Base-by-base conservation (phyloP, 164 flowering plant species). In the Nymphaea thermarum region DNA sequence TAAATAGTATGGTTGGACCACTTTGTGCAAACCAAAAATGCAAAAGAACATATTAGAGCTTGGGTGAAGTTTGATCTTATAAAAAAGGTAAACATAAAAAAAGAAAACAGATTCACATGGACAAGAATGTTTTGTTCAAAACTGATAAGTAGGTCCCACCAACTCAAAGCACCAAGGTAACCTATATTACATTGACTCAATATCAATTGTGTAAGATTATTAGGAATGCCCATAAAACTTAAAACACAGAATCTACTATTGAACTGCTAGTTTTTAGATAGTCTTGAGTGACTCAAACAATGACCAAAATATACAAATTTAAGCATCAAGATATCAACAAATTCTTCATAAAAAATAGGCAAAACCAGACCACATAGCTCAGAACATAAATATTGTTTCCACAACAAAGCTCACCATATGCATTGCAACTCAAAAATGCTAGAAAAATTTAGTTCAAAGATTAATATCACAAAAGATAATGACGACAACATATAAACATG, bases 81-180 rank as follows among this genome's bases (percentile, higher is more conserved):
- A 25, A 25, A 25, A 25, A 25, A 25, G 1, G 1, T 25, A 1
- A 25, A 25, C 1, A 25, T 25, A 25, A 25, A 25, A 25, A 25
- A 25, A 25, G 36, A 25, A 25, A 25, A 25, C 36, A 25, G 36
- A 25, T 25, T 25, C 36, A 25, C 36, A 25, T 25, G 36, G 36
- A 25, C 1, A 25, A 25, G 36, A 25, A 25, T 44, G 67, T 44
- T 42, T 53, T 88, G 90, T 96, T 96, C 87, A 75, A 80, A 90
- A 76, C 88, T 90, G 73, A 93, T 87, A 72, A 90, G 87, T 70
- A 93, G 77, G 77, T 89, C 98, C 98, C 98, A 90, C 97, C 97
- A 93, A 66, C 94, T 88, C 68, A 93, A 78, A 67, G 90, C 85
- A 73, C 77, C 84, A 63, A 90, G 80, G 79, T 85, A 91, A 77